Evolutionary conservation across 129 eudicot species (phyloP), one percentile per base, ranked within the genome.

Genomic region (Lactuca saligna): DNA sequence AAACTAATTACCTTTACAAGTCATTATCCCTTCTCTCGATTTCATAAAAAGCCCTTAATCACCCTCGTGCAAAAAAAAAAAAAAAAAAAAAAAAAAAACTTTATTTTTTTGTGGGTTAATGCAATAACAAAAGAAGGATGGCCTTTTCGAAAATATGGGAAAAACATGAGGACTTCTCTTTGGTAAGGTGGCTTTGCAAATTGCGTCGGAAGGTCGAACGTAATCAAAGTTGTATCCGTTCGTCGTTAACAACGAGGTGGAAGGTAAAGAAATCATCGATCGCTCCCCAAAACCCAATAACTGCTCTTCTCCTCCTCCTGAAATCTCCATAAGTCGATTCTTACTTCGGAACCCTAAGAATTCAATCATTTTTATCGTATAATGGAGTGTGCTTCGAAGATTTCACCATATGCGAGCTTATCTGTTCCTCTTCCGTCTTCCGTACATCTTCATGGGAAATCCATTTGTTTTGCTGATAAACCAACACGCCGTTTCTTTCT

Each of bases 311-410:
- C 14, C 63, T 34, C 15, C 51, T 51, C 57, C 66, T 20, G 6
- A 31, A 17, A 44, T 33, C 29, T 8, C 75, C 16, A 51, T 53
- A 42, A 17, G 10, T 41, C 42, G 42, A 29, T 29, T 57, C 54
- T n/a, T 12, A 41, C 13, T 17, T 55, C 44, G 58, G 39, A 65
- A 56, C 78, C 78, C 78, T 63, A 55, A 56, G 15, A 53, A 34
- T 17, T 17, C 5, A 10, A 1, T 34, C 48, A 11, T 33, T 46
- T 67, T 32, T 49, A 25, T 14, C 15, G 11, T 20, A 8, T 32
- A 66, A 81, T 81, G 85, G 81, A 66, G 51, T 81, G 66, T 60
- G 65, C 67, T 59, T 56, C 67, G 37, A 75, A 58, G 48, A 70
- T 70, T 59, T 70, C 81, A 51, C 42, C 84, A 42, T 65, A 78